phyloP scores from a whole-genome alignment of 139 green algal species.

The Tetradesmus obliquus region DNA sequence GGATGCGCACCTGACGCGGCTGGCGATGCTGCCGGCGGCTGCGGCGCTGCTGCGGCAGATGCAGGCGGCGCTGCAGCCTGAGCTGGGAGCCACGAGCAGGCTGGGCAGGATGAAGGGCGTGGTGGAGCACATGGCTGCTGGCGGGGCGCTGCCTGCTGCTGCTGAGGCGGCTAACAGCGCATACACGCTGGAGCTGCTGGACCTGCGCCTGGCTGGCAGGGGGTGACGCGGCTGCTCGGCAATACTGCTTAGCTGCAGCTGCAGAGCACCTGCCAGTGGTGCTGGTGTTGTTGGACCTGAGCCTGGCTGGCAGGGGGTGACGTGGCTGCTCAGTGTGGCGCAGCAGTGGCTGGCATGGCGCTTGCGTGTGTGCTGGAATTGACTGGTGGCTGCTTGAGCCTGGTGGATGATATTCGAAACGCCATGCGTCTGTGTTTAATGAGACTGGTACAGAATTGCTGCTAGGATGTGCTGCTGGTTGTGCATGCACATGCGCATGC shows the following conservation, averaged over 20 bases:
- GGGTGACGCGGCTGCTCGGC: background rate
- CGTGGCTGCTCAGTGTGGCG: too few species aligned
- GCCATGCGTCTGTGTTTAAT: too few species aligned
- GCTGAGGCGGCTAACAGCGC: constrained; percentile 58
- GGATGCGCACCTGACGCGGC: constrained; percentile 56
- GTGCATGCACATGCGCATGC: too few species aligned
- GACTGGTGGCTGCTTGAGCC: too few species aligned
- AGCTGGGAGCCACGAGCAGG: constrained; percentile 14
- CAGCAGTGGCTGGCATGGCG: too few species aligned
- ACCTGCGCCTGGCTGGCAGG: constrained; percentile 45
- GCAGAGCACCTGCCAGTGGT: too few species aligned
- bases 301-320: too few species aligned
- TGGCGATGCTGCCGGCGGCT: constrained; percentile 51
- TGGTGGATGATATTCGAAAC: too few species aligned
- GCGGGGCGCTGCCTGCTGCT: constrained; percentile 49
- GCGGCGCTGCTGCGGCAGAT: constrained; percentile 37
- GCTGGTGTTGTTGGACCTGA: background rate
- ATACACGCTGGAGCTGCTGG: constrained; percentile 66
- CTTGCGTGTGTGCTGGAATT: too few species aligned
- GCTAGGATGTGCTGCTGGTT: too few species aligned
- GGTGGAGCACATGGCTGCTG: constrained; percentile 51
- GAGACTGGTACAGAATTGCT: too few species aligned
- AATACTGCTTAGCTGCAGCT: background rate
- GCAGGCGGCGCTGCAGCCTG: background rate
- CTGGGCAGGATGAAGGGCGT: constrained; percentile 53